A percentile compares a stretch with the other conserved stretches of the same genome.
Evolutionary conservation across 2,329 filamentous ascomycete genomes (phyloP).

Genomic region (Ceratocystis lukuohia): DNA sequence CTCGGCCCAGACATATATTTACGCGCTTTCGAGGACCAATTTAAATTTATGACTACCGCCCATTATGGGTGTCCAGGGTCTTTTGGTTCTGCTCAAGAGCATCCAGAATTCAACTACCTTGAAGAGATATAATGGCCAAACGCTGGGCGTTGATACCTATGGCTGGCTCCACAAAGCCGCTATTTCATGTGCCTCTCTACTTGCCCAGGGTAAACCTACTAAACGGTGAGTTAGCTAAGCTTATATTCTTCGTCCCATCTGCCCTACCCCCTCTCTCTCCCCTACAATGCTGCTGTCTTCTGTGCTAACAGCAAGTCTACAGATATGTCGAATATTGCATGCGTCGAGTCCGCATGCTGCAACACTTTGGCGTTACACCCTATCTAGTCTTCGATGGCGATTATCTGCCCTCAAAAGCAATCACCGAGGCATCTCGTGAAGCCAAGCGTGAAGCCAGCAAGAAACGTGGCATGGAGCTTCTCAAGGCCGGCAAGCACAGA

Average conservation of each 20-base stretch:
- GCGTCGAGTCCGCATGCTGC: constrained; percentile 82
- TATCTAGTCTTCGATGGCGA: constrained; percentile 96
- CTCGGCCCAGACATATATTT: neutral
- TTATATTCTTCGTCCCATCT: neutral
- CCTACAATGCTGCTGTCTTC: neutral
- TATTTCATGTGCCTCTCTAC: constrained; percentile 76
- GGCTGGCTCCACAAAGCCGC: constrained; percentile 95
- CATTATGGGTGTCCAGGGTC: constrained; percentile 24
- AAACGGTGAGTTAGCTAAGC: constrained; percentile 48
- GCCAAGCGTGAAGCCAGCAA: constrained; percentile 64
- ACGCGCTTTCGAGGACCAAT: neutral
- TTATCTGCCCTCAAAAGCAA: constrained; percentile 82
- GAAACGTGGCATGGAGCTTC: constrained; percentile 59
- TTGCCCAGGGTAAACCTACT: constrained; percentile 78
- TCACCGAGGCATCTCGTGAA: constrained; percentile 67
- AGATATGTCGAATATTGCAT: constrained; percentile 86
- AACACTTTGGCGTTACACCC: constrained; percentile 85
- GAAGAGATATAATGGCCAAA: constrained; percentile 77
- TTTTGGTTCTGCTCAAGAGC: constrained; percentile 85
- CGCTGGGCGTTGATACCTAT: constrained; percentile 90
- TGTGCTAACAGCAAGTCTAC: constrained; percentile 10
- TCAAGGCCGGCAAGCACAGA: constrained; percentile 65
- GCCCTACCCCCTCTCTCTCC: too few relatives aligned
- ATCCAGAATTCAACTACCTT: constrained; percentile 82
- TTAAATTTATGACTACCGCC: neutral